phyloP scores from a whole-genome alignment of 495 filamentous ascomycete species.

The Chaetomium tenue region DNA sequence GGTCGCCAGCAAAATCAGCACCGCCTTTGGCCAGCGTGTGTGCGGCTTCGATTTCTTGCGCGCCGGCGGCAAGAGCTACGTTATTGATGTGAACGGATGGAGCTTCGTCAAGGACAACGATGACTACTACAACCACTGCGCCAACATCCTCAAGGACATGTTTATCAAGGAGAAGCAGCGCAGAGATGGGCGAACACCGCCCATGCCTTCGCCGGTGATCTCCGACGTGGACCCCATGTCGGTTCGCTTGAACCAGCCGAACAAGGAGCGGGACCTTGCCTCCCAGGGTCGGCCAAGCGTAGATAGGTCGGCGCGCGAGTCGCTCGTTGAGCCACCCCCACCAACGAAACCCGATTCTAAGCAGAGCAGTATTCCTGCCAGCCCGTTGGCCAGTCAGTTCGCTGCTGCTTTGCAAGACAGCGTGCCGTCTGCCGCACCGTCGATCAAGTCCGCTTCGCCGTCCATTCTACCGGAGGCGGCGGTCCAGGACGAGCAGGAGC shows the following conservation, averaged over 20 bases:
- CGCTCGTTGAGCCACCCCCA: constrained; percentile 15
- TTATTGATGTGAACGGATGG: constrained; percentile 99
- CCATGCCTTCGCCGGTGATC: constrained; percentile 45
- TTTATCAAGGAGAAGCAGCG: constrained; percentile 73
- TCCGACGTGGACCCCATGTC: constrained; percentile 46
- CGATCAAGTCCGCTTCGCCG: constrained; percentile 45
- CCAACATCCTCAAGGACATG: constrained; percentile 78
- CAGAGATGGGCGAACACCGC: constrained; percentile 43
- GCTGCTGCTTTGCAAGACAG: constrained; percentile 38
- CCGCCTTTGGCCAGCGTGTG: constrained; percentile 89
- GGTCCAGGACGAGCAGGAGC: constrained; percentile 31
- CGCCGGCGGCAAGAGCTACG: constrained; percentile 83
- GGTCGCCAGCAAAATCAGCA: constrained; percentile 86
- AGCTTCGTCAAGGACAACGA: constrained; percentile 99
- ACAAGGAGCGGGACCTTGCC: constrained; percentile 38
- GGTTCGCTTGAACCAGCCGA: constrained; percentile 32
- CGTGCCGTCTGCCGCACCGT: constrained; percentile 43
- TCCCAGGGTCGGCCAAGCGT: constrained; percentile 40
- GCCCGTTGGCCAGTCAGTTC: constrained; percentile 36
- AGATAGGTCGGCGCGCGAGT: constrained; percentile 27
- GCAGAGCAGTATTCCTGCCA: constrained; percentile 37
- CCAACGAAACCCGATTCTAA: constrained; percentile 33
- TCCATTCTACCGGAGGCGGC: constrained; percentile 28
- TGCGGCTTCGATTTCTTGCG: constrained; percentile 96
- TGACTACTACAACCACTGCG: constrained; percentile 92